Percentiles rank a stretch among this genome's conserved stretches.
phyloP scores from a whole-genome alignment of 1,284 basidiomycete genomes.

The Anthracocystis panici-leucophaei region DNA sequence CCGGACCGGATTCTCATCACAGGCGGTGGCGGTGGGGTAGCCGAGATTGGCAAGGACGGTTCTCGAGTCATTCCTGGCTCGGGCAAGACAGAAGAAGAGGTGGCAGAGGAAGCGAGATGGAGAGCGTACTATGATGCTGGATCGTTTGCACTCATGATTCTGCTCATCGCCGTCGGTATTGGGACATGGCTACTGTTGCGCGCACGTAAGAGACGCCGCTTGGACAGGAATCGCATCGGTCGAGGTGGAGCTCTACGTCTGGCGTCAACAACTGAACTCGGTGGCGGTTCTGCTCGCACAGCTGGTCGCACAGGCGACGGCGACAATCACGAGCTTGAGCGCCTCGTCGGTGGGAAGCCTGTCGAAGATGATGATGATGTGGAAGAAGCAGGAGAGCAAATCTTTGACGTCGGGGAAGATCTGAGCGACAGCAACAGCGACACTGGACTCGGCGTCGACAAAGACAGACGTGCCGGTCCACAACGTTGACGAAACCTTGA shows the following conservation, averaged over 20 bases:
- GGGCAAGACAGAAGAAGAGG: constrained; percentile 69
- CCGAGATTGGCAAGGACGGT: constrained; percentile 38
- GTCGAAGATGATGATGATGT: constrained; percentile 44
- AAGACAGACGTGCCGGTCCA: constrained; percentile 12
- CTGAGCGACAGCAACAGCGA: constrained; percentile 33
- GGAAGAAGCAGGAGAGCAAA: constrained; percentile 52
- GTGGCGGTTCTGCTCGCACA: background rate
- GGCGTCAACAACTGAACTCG: constrained; percentile 28
- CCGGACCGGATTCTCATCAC: constrained; percentile 71
- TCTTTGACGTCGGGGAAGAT: constrained; percentile 73
- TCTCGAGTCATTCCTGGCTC: constrained; percentile 71
- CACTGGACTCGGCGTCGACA: background rate
- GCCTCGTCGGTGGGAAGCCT: constrained; percentile 37
- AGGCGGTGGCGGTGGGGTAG: constrained; percentile 47
- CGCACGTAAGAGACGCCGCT: constrained; percentile 71
- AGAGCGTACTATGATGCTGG: constrained; percentile 77
- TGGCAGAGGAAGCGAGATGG: constrained; percentile 62
- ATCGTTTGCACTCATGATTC: constrained; percentile 83
- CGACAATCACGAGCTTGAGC: constrained; percentile 52
- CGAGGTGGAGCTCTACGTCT: constrained; percentile 36
- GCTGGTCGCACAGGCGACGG: constrained; percentile 63
- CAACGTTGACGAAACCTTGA: constrained; percentile 9
- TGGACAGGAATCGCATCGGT: constrained; percentile 26
- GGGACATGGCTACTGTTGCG: constrained; percentile 82
- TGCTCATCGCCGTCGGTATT: constrained; percentile 79